Base-by-base conservation (phyloP, 148 eudicot genomes). In the Dianthus caryophyllus region DNA sequence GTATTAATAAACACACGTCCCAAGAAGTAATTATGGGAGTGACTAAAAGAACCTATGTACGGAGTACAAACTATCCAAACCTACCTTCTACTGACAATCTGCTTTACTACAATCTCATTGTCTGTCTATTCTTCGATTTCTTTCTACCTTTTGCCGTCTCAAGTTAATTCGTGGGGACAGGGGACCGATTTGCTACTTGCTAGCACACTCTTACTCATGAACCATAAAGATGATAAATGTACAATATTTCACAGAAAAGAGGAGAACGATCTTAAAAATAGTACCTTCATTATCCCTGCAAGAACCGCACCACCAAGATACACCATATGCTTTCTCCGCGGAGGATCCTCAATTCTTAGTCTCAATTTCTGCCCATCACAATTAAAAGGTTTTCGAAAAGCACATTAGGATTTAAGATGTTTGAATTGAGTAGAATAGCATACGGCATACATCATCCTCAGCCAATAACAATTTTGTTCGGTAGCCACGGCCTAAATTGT, bases 221-320 rank as follows among this genome's bases (percentile, higher is more conserved):
- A 47, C 20, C 25, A 65, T 6, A 12, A 20, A 9, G 22, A 17
- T 53, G 12, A 27, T 26, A 2, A 18, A 29, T 22, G 48, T 17
- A 47, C 17, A 16, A 30, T 7, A 17, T 18, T 20, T 13, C 29
- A 60, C 29, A 36, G 0, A 9, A 65, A 18, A 41, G 8, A 39
- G 36, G 51, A 44, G 38, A 44, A 11, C 41, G 49, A 69, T 44
- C 21, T 44, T 24, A 66, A 48, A 47, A 39, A 30, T 7, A 5
- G 25, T 33, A 94, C 98, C 97, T 90, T 94, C 98, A 94, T 94
- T 72, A 94, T 94, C 70, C 98, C 98, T 16, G 98, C 98, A 24
- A 89, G 98, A 80, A 94, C 98, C 38, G 98, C 97, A 66, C 98
- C 98, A 51, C 98, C 98, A 67, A 94, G 97, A 76, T 94, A 94